These are phyloP conservation scores for Handroanthus guayacan DNA, from an alignment of 257 asterid genomes.

Conservation along the genomic window DNA sequence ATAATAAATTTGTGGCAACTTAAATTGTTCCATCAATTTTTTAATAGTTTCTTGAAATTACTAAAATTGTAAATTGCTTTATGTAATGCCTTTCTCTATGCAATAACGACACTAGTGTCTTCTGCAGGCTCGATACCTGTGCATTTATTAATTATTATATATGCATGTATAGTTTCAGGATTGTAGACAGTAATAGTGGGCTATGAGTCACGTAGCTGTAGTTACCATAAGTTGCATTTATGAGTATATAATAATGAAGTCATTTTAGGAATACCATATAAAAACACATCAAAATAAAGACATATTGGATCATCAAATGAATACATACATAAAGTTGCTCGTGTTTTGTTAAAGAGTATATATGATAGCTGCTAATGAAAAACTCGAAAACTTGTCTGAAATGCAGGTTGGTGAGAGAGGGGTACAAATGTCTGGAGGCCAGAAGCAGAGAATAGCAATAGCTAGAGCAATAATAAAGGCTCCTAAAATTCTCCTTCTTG, in stretches of 20 bases:
- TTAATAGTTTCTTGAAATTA: neutral
- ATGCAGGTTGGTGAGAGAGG: slow-evolving; percentile 96
- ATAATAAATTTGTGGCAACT: neutral
- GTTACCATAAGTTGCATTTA: too few species aligned
- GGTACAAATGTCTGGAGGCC: slow-evolving; percentile 96
- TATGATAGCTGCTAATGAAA: neutral
- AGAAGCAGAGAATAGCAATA: slow-evolving; percentile 92
- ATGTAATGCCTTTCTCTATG: neutral
- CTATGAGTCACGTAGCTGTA: too few species aligned
- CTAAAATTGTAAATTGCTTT: neutral
- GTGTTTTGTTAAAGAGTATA: too few species aligned
- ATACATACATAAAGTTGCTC: too few species aligned
- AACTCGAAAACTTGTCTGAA: neutral
- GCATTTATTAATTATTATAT: too few species aligned
- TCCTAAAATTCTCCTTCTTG: slow-evolving; percentile 86
- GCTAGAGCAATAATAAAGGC: slow-evolving; percentile 87
- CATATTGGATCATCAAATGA: too few species aligned
- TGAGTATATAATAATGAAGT: too few species aligned
- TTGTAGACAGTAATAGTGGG: too few species aligned
- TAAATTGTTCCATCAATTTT: neutral
- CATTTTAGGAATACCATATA: too few species aligned
- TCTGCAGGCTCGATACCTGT: too few species aligned
- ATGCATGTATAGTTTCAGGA: too few species aligned
- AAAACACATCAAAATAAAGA: too few species aligned
- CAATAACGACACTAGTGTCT: neutral